Evolutionary conservation across 768 basidiomycete species (phyloP), one percentile per base, ranked within the genome.

Genomic region (Phaeotremella skinneri): DNA sequence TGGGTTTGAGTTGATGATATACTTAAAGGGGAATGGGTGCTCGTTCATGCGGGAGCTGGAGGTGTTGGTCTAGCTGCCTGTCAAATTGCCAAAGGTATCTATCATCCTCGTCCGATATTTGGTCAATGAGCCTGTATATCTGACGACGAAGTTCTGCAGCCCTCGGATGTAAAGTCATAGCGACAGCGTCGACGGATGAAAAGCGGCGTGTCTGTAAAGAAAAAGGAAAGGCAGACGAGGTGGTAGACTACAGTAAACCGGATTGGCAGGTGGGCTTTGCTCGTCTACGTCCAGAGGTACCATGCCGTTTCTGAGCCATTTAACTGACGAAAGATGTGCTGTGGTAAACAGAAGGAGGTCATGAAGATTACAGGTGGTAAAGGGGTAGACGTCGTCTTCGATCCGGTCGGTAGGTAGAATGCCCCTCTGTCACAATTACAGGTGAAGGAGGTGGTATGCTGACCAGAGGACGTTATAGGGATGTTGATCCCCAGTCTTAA

Each of bases 31-130:
- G 94, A 97, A 79, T 91, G 87, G 84, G 84, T 96, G 2, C 84
- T 99, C 2, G 86, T 98, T 3, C 90, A 91, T 50, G 94, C 92
- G 5, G 89, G 90, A n/a, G 94, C 93, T 1, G 94, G 94, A 2
- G 94, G 92, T 13, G 92, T 98, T 3, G 93, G 93, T 0, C 85
- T 94, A 51, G 85, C 87, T 4, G 93, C 94, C 5, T 85, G 92
- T 17, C 94, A 97, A 73, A 82, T 97, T 54, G 93, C 91, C 21
- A 96, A 96, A 83, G 86, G 90, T 89, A 31, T 34, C 73, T 62
- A 21, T 49, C 21, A 0, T 45, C 26, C 34, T 17, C 7, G 17
- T 21, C 11, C 49, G 51, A 29, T n/a, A 3, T 17, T 9, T 20
- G 3, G n/a, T 42, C 23, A 20, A 20, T 23, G 20, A 26, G 21